A percentile compares a stretch with the other conserved stretches of the same genome.
Evolutionary conservation across 306 rosid species (phyloP).

Genomic region (Spatholobus suberectus): DNA sequence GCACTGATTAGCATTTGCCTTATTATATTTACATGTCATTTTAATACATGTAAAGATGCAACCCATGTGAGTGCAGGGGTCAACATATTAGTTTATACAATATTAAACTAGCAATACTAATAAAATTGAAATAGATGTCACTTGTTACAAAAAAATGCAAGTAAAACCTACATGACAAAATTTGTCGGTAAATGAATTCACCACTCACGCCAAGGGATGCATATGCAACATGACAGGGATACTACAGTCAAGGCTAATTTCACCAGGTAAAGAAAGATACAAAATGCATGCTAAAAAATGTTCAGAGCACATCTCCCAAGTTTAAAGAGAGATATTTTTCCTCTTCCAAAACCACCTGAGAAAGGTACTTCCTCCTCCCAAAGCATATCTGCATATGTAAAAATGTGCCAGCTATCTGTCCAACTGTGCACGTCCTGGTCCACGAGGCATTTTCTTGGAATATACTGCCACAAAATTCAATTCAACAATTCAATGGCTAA

Average conservation of each 20-base stretch:
- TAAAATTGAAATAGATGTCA: not conserved
- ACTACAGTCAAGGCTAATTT: not conserved
- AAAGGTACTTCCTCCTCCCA: not conserved
- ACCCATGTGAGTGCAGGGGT: too few relatives aligned
- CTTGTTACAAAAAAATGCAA: not conserved
- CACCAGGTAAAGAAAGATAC: not conserved
- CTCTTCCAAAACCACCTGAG: not conserved
- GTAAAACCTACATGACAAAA: not conserved
- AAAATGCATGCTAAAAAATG: not conserved
- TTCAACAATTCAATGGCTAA: not conserved
- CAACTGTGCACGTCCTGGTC: not conserved
- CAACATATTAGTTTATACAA: too few relatives aligned
- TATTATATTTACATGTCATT: too few relatives aligned
- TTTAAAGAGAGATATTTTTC: not conserved
- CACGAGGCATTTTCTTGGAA: constrained; percentile 5
- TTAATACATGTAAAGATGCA: too few relatives aligned
- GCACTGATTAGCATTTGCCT: too few relatives aligned
- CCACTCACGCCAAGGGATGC: not conserved
- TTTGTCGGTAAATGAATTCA: not conserved
- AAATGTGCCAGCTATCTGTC: not conserved
- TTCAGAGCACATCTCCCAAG: not conserved
- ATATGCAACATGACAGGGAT: not conserved
- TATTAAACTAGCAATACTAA: not conserved
- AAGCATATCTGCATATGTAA: not conserved
- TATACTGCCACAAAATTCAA: not conserved